These are phyloP conservation scores for Immersiporthe knoxdaviesiana DNA, from an alignment of 2,329 filamentous ascomycete species.

Conservation along the genomic window DNA sequence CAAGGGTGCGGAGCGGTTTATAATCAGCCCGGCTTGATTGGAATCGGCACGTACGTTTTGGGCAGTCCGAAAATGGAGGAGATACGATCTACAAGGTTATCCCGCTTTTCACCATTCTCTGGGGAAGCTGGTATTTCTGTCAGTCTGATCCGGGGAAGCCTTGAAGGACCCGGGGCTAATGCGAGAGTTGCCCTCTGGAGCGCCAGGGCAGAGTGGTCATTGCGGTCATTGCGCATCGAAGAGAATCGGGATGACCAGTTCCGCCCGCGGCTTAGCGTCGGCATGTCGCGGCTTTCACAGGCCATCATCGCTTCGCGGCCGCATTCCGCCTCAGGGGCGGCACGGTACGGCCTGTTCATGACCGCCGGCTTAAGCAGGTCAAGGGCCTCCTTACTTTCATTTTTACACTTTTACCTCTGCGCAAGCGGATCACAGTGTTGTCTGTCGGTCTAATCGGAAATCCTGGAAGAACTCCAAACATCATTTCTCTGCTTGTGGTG, in stretches of 20 bases:
- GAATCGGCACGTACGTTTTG: constrained; percentile 5
- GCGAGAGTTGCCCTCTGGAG: not conserved
- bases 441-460: not conserved
- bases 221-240: no score
- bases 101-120: constrained; percentile 9
- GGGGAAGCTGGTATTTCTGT: constrained; percentile 1
- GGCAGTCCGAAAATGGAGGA: constrained; percentile 1
- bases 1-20: constrained; percentile 3
- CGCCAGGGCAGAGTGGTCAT: constrained; percentile 5
- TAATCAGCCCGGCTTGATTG: constrained; percentile 14
- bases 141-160: constrained; percentile 12
- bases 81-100: constrained; percentile 1
- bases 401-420: constrained; percentile 12
- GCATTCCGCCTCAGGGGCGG: constrained; percentile 19
- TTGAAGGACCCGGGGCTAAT: constrained; percentile 6
- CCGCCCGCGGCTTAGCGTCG: constrained; percentile 28
- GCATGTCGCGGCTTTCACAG: constrained; percentile 23
- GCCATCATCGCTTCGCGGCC: constrained; percentile 22
- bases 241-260: constrained; percentile 5
- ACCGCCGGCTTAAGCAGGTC: constrained; percentile 24
- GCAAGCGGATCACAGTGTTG: constrained; percentile 1
- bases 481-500: constrained; percentile 22
- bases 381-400: constrained; percentile 18
- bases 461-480: constrained; percentile 10
- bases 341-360: constrained; percentile 9